Evolutionary conservation across 2,329 filamentous ascomycete genomes (phyloP).

Genomic region (Penicillium brevicompactum): DNA sequence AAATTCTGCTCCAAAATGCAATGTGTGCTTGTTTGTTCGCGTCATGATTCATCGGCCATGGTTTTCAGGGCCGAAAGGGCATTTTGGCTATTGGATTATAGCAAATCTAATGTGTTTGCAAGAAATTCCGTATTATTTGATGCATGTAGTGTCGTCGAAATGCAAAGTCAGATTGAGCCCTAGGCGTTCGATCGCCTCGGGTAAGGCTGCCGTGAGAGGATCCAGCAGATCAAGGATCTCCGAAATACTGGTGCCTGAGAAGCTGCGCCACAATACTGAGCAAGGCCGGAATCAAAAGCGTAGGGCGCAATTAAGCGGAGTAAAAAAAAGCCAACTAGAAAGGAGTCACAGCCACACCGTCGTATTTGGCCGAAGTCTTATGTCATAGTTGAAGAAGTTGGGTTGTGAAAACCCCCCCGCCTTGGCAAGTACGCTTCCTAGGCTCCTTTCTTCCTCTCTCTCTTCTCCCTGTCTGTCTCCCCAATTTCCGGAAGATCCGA

Average conservation of each 20-base stretch:
- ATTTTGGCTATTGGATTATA: no score
- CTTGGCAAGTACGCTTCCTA: slow-evolving; percentile 1
- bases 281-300: neutral
- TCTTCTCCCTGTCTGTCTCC: slow-evolving; percentile 3
- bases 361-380: slow-evolving; percentile 19
- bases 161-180: neutral
- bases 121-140: no score
- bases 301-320: neutral
- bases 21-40: no score
- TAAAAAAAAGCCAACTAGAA: neutral
- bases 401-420: slow-evolving; percentile 20
- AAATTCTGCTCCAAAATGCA: no score
- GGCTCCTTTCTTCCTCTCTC: slow-evolving; percentile 14
- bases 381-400: slow-evolving; percentile 26
- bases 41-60: no score
- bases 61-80: no score
- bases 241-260: slow-evolving; percentile 14
- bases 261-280: slow-evolving; percentile 12
- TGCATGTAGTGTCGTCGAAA: no score
- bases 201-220: neutral
- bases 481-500: slow-evolving; percentile 15
- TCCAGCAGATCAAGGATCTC: neutral
- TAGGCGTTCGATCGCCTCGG: neutral
- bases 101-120: no score
- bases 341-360: slow-evolving; percentile 12